A percentile compares a stretch with the other conserved stretches of the same genome.
These are phyloP conservation scores for Malassezia restricta DNA, from an alignment of 1,284 basidiomycete genomes.

Conservation along the genomic window DNA sequence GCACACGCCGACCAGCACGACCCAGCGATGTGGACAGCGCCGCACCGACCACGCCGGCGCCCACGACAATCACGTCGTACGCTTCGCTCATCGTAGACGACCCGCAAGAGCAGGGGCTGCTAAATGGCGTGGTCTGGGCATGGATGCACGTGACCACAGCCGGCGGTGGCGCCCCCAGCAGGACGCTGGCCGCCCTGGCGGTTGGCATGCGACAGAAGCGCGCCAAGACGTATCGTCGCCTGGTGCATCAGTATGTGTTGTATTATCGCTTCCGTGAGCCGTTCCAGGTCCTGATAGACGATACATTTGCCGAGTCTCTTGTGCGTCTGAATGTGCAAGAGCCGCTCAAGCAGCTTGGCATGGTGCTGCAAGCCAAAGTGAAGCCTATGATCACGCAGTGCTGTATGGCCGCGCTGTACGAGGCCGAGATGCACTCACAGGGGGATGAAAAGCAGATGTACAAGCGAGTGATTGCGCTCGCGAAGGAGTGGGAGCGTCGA, in stretches of 20 bases:
- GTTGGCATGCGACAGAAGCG: slow-evolving; percentile 38
- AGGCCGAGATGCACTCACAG: slow-evolving; percentile 18
- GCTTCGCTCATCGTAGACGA: not conserved
- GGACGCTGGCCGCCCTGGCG: not conserved
- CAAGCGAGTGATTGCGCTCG: not conserved
- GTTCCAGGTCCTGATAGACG: slow-evolving; percentile 37
- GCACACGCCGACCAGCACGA: slow-evolving; percentile 49
- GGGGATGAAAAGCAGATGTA: slow-evolving; percentile 47
- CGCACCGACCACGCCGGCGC: slow-evolving; percentile 42
- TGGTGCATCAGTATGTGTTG: slow-evolving; percentile 35
- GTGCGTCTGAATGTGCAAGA: slow-evolving; percentile 25
- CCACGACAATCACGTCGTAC: slow-evolving; percentile 37
- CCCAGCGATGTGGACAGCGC: slow-evolving; percentile 37
- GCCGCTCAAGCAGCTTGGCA: slow-evolving; percentile 22
- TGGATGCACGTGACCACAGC: no score
- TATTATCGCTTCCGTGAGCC: slow-evolving; percentile 42
- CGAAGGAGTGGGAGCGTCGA: slow-evolving; percentile 74
- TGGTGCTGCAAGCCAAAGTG: slow-evolving; percentile 29
- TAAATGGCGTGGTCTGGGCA: no score
- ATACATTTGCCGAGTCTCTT: slow-evolving; percentile 30
- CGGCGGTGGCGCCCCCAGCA: not conserved
- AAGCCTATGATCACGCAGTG: slow-evolving; percentile 45
- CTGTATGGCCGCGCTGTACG: slow-evolving; percentile 40
- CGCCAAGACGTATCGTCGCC: slow-evolving; percentile 38
- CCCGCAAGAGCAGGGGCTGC: not conserved